Percentiles rank a stretch among this genome's conserved stretches.
phyloP scores from a whole-genome alignment of 106 monocot species.

The Allium cepa region DNA sequence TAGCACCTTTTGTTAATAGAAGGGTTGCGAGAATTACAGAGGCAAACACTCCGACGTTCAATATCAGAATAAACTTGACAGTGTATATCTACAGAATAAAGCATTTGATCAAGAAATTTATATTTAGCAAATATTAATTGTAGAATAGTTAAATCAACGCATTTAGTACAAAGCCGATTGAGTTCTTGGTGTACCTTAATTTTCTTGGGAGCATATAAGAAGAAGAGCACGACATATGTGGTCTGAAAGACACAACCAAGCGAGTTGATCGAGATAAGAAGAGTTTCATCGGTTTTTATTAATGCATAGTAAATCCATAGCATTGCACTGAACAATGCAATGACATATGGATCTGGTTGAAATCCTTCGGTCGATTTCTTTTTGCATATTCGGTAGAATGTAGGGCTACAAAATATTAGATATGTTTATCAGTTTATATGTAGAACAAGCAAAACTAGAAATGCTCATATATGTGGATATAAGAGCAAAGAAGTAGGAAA shows the following conservation, averaged over 20 bases:
- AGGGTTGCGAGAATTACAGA: conserved; percentile 35
- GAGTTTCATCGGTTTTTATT: conserved; percentile 24
- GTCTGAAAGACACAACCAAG: conserved; percentile 55
- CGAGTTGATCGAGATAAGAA: conserved; percentile 72
- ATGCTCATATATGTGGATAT: background rate
- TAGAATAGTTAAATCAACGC: background rate
- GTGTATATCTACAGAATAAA: conserved; percentile 26
- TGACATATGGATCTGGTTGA: conserved; percentile 49
- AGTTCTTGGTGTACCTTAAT: background rate
- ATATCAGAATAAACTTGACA: conserved; percentile 16
- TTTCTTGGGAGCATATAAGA: conserved; percentile 32
- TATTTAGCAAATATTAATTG: background rate
- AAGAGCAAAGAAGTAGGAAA: background rate
- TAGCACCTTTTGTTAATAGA: conserved; percentile 15
- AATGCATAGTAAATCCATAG: conserved; percentile 70
- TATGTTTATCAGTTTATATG: background rate
- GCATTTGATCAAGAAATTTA: background rate
- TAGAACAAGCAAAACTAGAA: background rate
- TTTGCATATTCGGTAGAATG: conserved; percentile 39
- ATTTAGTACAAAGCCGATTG: background rate
- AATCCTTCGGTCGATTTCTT: conserved; percentile 64
- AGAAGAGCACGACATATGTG: conserved; percentile 49
- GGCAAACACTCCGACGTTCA: conserved; percentile 43
- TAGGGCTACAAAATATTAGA: conserved; percentile 25
- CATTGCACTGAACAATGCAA: conserved; percentile 61